These are phyloP conservation scores for Aspergillus candidus DNA, from an alignment of 2,329 filamentous ascomycete species.

Conservation along the genomic window DNA sequence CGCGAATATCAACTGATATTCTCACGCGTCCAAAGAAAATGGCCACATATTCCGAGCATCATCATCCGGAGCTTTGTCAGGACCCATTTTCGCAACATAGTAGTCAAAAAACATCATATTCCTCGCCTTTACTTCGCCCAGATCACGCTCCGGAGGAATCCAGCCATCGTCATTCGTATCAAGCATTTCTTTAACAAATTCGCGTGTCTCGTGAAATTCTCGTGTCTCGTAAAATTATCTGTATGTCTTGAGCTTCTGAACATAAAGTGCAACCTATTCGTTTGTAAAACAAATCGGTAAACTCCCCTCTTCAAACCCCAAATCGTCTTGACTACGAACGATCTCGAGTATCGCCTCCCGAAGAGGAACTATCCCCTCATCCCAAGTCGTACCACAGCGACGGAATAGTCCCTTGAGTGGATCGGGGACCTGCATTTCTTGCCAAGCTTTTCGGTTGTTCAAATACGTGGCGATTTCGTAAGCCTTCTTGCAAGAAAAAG, in stretches of 20 bases:
- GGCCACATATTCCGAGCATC: too few relatives aligned
- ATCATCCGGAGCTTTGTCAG: background rate
- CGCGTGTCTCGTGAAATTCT: background rate
- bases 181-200: constrained; percentile 4
- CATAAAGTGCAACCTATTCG: constrained; percentile 5
- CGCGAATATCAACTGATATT: too few relatives aligned
- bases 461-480: constrained; percentile 16
- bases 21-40: too few relatives aligned
- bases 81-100: constrained; percentile 10
- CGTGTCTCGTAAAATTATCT: constrained; percentile 3
- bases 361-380: constrained; percentile 12
- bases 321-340: background rate
- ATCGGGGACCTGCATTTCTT: constrained; percentile 5
- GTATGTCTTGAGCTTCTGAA: constrained; percentile 8
- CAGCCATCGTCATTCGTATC: constrained; percentile 16
- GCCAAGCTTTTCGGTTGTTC: background rate
- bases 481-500: constrained; percentile 15
- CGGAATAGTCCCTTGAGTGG: constrained; percentile 5
- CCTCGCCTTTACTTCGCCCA: constrained; percentile 9
- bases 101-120: constrained; percentile 10
- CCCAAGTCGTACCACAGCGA: constrained; percentile 6
- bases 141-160: constrained; percentile 14
- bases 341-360: constrained; percentile 10
- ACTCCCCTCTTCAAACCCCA: constrained; percentile 5
- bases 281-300: constrained; percentile 2